Base-by-base conservation (phyloP, 257 asterid genomes). In the Mitragyna speciosa region DNA sequence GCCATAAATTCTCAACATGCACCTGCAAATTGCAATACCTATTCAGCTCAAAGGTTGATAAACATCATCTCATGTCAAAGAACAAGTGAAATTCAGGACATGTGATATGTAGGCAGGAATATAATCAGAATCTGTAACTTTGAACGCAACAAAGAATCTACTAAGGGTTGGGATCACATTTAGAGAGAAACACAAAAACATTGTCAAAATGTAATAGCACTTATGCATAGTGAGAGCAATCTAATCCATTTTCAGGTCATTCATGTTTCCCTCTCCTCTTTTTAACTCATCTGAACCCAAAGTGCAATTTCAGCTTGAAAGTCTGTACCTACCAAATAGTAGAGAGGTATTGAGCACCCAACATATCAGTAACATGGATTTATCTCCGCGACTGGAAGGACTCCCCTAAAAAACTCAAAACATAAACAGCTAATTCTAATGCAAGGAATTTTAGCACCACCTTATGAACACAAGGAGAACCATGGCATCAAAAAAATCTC, bases 1-100 rank as follows among this genome's bases (percentile, higher is more conserved):
- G 82, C 79, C 84, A 84, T 71, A 95, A 84, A 68, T 88, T 85
- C 75, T 88, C 85, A 28, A 95, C 89, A 58, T 56, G 85, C 84
- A 90, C 92, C 98, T 95, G 91, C 87, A 81, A 71, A 76, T 49
- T 63, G 31, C 11, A 73, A 81, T 58, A 72, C 51, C 77, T 67
- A 30, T 41, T 30, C 52, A 39, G 74, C 70, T 69, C 67, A 75
- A 69, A 56, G 52, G 15, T 33, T 17, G 45, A 54, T 54, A 17
- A 54, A 17, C 63, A 16, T 2, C 20, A 54, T 52, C 17, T 19
- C 22, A 16, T 52, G 24, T 52, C 59, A 16, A 52, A 19, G 59
- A 52, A 52, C 24, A 52, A 16, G 0, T 16, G 22, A 52, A 16
- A 52, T 1, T 52, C 56, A 39, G 70, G 12, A 58, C 14, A 41